Evolutionary conservation across 192 early-diverging fungal species (phyloP).

Genomic region (Entomortierella beljakovae): DNA sequence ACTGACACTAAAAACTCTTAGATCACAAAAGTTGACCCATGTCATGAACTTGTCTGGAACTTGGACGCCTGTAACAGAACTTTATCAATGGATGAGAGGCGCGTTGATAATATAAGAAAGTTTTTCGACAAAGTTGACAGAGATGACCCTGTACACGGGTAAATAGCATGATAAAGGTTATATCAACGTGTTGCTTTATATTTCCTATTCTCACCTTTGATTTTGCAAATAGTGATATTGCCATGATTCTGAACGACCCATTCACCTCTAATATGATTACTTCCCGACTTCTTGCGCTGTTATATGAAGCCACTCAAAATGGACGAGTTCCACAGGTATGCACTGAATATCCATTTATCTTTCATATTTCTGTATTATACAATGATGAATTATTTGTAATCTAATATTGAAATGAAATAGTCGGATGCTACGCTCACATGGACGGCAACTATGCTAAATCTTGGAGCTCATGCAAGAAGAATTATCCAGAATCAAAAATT

Average conservation of each 20-base stretch:
- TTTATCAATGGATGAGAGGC: constrained; percentile 64
- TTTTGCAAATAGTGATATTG: constrained; percentile 60
- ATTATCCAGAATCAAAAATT: constrained; percentile 57
- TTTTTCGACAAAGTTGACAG: constrained; percentile 64
- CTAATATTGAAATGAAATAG: neutral
- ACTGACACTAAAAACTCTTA: constrained; percentile 6
- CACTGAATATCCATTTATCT: neutral
- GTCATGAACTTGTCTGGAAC: constrained; percentile 67
- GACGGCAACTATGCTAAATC: constrained; percentile 63
- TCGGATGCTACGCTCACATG: constrained; percentile 49
- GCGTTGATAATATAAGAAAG: constrained; percentile 65
- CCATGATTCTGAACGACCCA: constrained; percentile 68
- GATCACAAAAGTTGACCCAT: constrained; percentile 63
- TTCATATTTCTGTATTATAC: neutral
- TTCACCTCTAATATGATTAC: constrained; percentile 65
- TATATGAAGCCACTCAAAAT: constrained; percentile 42
- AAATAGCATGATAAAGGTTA: constrained; percentile 7
- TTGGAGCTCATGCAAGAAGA: constrained; percentile 61
- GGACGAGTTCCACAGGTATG: constrained; percentile 17
- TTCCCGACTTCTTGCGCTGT: constrained; percentile 53
- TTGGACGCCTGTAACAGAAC: constrained; percentile 67
- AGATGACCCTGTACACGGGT: constrained; percentile 65
- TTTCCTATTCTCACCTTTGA: constrained; percentile 3
- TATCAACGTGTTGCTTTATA: neutral
- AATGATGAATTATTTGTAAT: neutral